Evolutionary conservation across 768 basidiomycete genomes (phyloP).

Genomic region (Paxillus involutus): DNA sequence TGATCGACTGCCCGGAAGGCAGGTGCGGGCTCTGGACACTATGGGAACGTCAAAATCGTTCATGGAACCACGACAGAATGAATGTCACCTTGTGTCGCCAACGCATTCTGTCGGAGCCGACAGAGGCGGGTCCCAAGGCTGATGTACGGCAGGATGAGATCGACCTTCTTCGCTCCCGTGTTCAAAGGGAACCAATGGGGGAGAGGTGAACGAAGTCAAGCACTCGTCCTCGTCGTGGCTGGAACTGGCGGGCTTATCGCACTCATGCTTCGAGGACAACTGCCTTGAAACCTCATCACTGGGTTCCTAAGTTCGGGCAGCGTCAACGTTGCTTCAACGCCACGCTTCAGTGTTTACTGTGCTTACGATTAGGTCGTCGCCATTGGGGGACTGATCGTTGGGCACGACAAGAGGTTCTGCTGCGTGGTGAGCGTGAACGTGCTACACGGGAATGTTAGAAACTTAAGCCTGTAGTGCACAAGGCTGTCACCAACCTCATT

Average conservation of each 20-base stretch:
- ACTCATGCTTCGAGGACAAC: no score
- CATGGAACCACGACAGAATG: neutral
- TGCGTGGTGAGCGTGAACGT: neutral
- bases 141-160: no score
- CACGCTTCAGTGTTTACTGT: no score
- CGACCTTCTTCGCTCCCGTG: neutral
- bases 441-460: neutral
- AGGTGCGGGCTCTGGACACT: neutral
- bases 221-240: neutral
- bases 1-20: slow-evolving; percentile 5
- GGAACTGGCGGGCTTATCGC: no score
- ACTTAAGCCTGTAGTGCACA: neutral
- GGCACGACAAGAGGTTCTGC: neutral
- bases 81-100: neutral
- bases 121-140: neutral
- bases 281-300: neutral
- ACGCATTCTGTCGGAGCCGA: neutral
- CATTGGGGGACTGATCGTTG: neutral
- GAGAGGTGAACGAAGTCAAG: neutral
- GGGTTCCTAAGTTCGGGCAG: neutral
- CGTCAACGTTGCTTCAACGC: neutral
- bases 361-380: neutral
- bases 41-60: neutral
- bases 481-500: neutral
- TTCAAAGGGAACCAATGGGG: slow-evolving; percentile 6